Percentiles rank a stretch among this genome's conserved stretches.
Conservation (phyloP, 108 stramenopile genomes). For the Aurantiochytrium sp. region DNA sequence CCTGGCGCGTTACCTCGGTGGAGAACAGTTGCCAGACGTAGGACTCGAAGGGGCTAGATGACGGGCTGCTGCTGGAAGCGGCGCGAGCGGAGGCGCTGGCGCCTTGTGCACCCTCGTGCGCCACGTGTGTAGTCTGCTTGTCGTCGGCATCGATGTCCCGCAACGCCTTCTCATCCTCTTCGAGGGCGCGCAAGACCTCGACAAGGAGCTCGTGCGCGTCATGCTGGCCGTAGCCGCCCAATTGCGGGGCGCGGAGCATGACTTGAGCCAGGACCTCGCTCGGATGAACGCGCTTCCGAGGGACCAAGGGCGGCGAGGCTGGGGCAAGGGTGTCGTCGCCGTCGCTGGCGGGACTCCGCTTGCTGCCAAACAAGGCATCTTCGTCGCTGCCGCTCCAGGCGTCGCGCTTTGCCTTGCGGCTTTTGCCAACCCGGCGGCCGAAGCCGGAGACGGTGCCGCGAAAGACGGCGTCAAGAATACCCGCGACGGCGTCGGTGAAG, state of each 20-base stretch:
- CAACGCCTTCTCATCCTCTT: conserved; percentile 7
- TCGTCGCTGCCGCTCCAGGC: not conserved
- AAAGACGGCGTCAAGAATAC: not conserved
- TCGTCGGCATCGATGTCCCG: not conserved
- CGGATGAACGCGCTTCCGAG: not conserved
- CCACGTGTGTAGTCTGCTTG: too few species aligned
- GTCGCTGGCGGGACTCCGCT: too few species aligned
- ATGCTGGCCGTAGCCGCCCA: not conserved
- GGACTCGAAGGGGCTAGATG: not conserved
- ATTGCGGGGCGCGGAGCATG: not conserved
- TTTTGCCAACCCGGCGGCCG: not conserved
- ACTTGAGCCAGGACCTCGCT: not conserved
- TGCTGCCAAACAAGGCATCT: too few species aligned
- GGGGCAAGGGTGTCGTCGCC: too few species aligned
- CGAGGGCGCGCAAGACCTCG: not conserved
- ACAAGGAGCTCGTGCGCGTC: conserved; percentile 16
- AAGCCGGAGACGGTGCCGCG: not conserved
- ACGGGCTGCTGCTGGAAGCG: too few species aligned
- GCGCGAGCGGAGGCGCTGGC: too few species aligned
- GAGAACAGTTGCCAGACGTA: not conserved
- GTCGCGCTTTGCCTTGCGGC: not conserved
- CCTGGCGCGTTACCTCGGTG: not conserved
- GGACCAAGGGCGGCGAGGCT: too few species aligned
- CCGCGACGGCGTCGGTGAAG: not conserved
- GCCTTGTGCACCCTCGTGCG: too few species aligned